Evolutionary conservation across 352 stramenopile species (phyloP), one percentile per base, ranked within the genome.

Genomic region (Peronosclerospora sorghi): DNA sequence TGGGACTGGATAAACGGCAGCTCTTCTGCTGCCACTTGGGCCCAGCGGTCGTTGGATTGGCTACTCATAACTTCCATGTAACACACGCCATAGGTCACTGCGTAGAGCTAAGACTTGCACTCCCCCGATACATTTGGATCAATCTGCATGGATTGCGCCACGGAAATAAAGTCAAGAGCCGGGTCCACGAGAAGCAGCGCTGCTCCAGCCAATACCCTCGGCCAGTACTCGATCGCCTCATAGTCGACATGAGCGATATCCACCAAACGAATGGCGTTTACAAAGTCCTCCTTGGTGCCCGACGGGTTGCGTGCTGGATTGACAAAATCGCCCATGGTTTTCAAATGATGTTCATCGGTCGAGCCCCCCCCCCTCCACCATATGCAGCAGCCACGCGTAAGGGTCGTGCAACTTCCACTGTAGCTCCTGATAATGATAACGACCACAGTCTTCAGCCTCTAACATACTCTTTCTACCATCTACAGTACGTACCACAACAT

Each of bases 101-200:
- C n/a, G n/a, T n/a, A 73, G n/a, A 88, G 63, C 76, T 73, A 88
- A 42, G 65, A 77, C 60, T 83, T 83, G 63, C 76, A 88, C 26
- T 88, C 76, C 73, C 73, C 86, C 14, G 86, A 58, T 42, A 88
- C 66, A 18, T 67, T 79, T 21, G 71, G 68, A 41, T 88, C 76
- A 8, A 88, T 52, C 48, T 88, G 76, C 20, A 88, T 48, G 37
- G 86, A n/a, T n/a, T n/a, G n/a, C n/a, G n/a, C n/a, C n/a, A n/a
- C n/a, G n/a, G n/a, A n/a, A n/a, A n/a, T n/a, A 28, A 85, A 68
- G 47, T 88, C 76, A 28, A 88, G 56, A 10, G 54, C 65, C 20
- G 69, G 52, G 28, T 88, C 76, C 27, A 79, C 76, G 4, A 88
- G 54, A 37, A 88, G 58, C 50, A 88, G 59, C 14, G 73, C 73